Evolutionary conservation across 2,329 filamentous ascomycete genomes (phyloP).

Genomic region (Diaporthe sp.): DNA sequence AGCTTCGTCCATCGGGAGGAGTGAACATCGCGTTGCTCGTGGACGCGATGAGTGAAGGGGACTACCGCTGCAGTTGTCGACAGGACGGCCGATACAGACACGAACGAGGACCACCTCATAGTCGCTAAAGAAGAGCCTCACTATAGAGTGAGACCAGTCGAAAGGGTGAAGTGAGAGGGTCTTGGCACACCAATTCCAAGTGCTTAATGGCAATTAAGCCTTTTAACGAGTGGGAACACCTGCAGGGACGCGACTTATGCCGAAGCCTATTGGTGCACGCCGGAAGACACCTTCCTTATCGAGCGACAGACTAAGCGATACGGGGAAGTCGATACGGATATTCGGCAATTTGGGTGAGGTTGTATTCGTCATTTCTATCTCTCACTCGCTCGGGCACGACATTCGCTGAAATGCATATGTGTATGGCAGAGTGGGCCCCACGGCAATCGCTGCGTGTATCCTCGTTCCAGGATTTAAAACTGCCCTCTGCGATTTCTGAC

Average conservation of each 20-base stretch:
- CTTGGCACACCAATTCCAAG: background rate
- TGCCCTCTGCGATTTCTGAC: too few species aligned
- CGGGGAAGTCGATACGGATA: background rate
- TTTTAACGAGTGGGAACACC: slow-evolving; percentile 12
- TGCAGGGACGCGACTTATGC: background rate
- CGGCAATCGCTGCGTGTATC: too few species aligned
- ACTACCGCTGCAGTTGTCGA: slow-evolving; percentile 32
- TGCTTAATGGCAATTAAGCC: background rate
- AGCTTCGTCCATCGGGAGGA: slow-evolving; percentile 47
- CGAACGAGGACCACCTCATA: slow-evolving; percentile 6
- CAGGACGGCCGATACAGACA: slow-evolving; percentile 6
- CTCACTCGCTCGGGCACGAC: background rate
- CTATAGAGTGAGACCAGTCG: background rate
- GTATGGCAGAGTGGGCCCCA: too few species aligned
- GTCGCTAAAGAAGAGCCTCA: background rate
- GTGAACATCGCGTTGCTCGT: slow-evolving; percentile 45
- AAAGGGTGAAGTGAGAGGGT: background rate
- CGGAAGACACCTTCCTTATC: background rate
- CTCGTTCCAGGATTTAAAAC: too few species aligned
- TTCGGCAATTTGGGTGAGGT: background rate
- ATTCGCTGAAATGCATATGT: background rate
- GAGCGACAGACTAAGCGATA: background rate
- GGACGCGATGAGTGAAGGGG: slow-evolving; percentile 45
- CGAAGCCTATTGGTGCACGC: background rate
- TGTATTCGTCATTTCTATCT: background rate